These are phyloP conservation scores for Jatropha multifida DNA, from an alignment of 441 rosid species.

Conservation along the genomic window DNA sequence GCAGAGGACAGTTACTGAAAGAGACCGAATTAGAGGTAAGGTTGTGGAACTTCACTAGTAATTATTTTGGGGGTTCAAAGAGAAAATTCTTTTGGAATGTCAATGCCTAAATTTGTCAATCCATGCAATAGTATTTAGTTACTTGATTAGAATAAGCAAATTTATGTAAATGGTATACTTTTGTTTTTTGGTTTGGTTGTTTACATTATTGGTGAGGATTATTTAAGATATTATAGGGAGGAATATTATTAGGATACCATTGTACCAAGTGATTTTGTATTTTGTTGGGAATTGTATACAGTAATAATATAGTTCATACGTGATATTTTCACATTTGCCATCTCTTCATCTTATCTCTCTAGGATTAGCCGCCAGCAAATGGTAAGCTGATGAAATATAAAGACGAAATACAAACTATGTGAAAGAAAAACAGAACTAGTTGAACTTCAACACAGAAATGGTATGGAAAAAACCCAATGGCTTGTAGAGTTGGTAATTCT, in stretches of 20 bases:
- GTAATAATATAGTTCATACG: too few species aligned
- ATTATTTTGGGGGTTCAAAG: slow-evolving; percentile 1
- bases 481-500: too few species aligned
- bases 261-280: slow-evolving; percentile 1
- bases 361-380: too few species aligned
- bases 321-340: too few species aligned
- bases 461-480: too few species aligned
- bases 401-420: too few species aligned
- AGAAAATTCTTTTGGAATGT: slow-evolving; percentile 19
- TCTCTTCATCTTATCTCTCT: too few species aligned
- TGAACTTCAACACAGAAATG: too few species aligned
- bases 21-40: background rate
- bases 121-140: slow-evolving; percentile 2
- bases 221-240: background rate
- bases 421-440: too few species aligned
- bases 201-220: background rate
- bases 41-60: slow-evolving; percentile 7
- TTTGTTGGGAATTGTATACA: background rate
- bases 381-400: too few species aligned
- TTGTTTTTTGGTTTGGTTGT: background rate
- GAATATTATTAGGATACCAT: slow-evolving; percentile 1
- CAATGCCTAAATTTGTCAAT: background rate
- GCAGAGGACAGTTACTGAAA: slow-evolving; percentile 28
- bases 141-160: slow-evolving; percentile 12
- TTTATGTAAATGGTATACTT: slow-evolving; percentile 20